phyloP scores from a whole-genome alignment of 768 basidiomycete species.

The Gelatoporia subvermispora region DNA sequence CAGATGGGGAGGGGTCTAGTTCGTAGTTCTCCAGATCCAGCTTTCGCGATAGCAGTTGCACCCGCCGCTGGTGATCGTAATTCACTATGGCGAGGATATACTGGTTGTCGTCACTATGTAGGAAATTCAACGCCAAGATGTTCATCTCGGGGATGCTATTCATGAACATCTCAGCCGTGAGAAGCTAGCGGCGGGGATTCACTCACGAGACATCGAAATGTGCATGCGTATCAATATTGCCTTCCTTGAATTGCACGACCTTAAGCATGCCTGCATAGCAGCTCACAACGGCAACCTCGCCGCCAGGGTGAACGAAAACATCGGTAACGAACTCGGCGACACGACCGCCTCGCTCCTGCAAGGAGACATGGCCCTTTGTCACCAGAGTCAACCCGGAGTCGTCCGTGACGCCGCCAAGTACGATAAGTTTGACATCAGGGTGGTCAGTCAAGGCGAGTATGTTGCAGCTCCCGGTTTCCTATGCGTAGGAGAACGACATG shows the following conservation, averaged over 20 bases:
- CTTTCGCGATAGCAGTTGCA: conserved; percentile 63
- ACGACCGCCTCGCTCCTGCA: conserved; percentile 55
- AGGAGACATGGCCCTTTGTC: conserved; percentile 40
- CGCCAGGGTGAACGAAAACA: conserved; percentile 60
- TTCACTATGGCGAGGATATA: conserved; percentile 64
- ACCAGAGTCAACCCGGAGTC: conserved; percentile 30
- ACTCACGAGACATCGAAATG: conserved; percentile 66
- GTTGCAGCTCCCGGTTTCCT: conserved; percentile 33
- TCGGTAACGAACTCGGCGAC: conserved; percentile 70
- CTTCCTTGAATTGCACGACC: conserved; percentile 52
- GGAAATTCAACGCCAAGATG: conserved; percentile 61
- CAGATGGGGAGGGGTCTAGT: conserved; percentile 34
- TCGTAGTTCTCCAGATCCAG: conserved; percentile 45
- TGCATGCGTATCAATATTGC: conserved; percentile 44
- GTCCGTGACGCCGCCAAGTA: conserved; percentile 40
- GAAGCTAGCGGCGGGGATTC: conserved; percentile 5
- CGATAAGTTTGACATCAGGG: conserved; percentile 67
- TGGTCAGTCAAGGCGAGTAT: conserved; percentile 70
- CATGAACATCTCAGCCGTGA: conserved; percentile 17
- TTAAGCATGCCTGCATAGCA: conserved; percentile 70
- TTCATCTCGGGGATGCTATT: conserved; percentile 65
- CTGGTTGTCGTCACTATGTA: conserved; percentile 34
- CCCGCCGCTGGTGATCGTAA: conserved; percentile 52
- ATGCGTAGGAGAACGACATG: not conserved
- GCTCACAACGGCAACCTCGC: conserved; percentile 54